These are phyloP conservation scores for Fusarium sp. DNA, from an alignment of 2,329 filamentous ascomycete genomes.

Conservation along the genomic window DNA sequence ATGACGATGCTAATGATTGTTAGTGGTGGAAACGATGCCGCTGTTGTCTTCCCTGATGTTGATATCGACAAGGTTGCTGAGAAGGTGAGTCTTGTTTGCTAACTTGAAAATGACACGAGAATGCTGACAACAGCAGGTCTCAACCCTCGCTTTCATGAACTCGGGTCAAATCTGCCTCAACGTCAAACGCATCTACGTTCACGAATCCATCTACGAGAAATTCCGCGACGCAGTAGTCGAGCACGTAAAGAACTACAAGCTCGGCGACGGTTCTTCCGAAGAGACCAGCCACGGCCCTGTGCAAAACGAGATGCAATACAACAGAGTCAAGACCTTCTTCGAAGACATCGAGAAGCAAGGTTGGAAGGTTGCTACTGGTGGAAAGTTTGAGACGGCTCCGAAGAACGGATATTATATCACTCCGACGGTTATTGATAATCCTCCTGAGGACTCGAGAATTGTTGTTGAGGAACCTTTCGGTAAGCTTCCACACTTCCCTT, in stretches of 20 bases:
- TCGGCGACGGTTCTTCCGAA: slow-evolving; percentile 57
- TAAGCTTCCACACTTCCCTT: too few species aligned
- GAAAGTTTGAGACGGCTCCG: slow-evolving; percentile 37
- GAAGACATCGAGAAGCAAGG: slow-evolving; percentile 60
- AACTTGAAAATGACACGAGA: fast-evolving
- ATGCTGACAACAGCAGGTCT: slow-evolving; percentile 7
- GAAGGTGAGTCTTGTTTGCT: slow-evolving; percentile 53
- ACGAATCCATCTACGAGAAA: slow-evolving; percentile 67
- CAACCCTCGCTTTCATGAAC: slow-evolving; percentile 66
- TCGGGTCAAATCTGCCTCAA: slow-evolving; percentile 54
- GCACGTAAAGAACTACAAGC: slow-evolving; percentile 53
- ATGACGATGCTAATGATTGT: slow-evolving; percentile 26
- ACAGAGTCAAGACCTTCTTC: slow-evolving; percentile 59
- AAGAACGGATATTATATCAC: slow-evolving; percentile 65
- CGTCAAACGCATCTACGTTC: slow-evolving; percentile 71
- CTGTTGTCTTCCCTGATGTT: slow-evolving; percentile 68
- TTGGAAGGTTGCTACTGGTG: slow-evolving; percentile 56
- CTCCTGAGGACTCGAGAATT: slow-evolving; percentile 65
- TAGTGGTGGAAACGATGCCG: slow-evolving; percentile 67
- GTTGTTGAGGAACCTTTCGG: slow-evolving; percentile 65
- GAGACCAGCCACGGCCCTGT: slow-evolving; percentile 64
- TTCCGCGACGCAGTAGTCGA: slow-evolving; percentile 58
- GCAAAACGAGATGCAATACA: slow-evolving; percentile 73
- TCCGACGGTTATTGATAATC: slow-evolving; percentile 69
- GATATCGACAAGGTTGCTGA: slow-evolving; percentile 55